Evolutionary conservation across 2,329 filamentous ascomycete genomes (phyloP).

Genomic region (Dactylella cylindrospora): DNA sequence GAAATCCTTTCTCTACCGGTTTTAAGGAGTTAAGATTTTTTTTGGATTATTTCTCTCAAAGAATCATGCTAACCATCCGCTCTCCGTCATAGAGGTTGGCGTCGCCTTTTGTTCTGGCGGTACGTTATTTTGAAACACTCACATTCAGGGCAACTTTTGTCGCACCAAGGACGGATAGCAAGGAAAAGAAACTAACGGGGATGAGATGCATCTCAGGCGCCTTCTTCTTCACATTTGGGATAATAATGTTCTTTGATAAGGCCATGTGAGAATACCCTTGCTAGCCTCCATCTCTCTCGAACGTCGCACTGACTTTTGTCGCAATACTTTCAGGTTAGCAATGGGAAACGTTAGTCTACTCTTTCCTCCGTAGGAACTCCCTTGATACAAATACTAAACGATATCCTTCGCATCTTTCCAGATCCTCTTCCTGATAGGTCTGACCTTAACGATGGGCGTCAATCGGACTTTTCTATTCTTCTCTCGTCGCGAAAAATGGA

Average conservation of each 20-base stretch:
- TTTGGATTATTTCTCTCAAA: slow-evolving; percentile 14
- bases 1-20: slow-evolving; percentile 7
- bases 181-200: neutral
- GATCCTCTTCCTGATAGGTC: slow-evolving; percentile 96
- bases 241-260: slow-evolving; percentile 96
- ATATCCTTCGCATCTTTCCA: slow-evolving; percentile 52
- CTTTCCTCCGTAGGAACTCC: slow-evolving; percentile 22
- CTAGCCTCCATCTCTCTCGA: slow-evolving; percentile 4
- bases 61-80: slow-evolving; percentile 46
- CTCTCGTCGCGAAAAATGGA: slow-evolving; percentile 85
- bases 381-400: slow-evolving; percentile 15
- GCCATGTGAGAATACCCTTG: slow-evolving; percentile 68
- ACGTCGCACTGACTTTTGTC: slow-evolving; percentile 3
- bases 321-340: slow-evolving; percentile 66
- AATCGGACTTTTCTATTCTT: slow-evolving; percentile 94
- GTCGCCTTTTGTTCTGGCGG: slow-evolving; percentile 97
- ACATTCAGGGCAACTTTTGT: no score
- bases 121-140: slow-evolving; percentile 63
- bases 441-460: slow-evolving; percentile 91
- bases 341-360: slow-evolving; percentile 83
- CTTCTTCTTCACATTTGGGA: slow-evolving; percentile 90
- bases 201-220: slow-evolving; percentile 59
- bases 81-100: slow-evolving; percentile 72
- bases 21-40: neutral
- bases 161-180: no score